Base-by-base conservation (phyloP, 306 rosid genomes). In the Myrica gale region DNA sequence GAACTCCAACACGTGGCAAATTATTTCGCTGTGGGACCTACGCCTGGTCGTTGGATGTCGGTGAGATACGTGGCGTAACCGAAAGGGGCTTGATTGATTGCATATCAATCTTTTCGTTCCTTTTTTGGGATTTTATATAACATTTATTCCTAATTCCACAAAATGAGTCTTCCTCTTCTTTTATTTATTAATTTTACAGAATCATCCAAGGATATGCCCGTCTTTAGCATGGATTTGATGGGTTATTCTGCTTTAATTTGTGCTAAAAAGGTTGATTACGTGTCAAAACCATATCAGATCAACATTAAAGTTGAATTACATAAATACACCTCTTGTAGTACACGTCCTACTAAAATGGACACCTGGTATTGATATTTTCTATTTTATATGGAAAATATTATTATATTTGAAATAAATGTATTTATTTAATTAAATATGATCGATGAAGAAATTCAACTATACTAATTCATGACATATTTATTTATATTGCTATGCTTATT, bases 31-130 rank as follows among this genome's bases (percentile, higher is more conserved):
- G 76, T 70, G 61, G 76, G 53, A 17, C 68, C 58, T n/a, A 0
- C 16, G 8, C 0, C 45, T 54, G 16, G 63, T 55, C 74, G 41
- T 13, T 16, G 39, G 51, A 17, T 69, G 39, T 55, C 5, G 32
- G 32, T 2, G 41, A 20, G 37, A 16, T 53, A 71, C 76, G 72
- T 78, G 81, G 76, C 76, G 19, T 7, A 42, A 78, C 55, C 65
- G 47, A 41, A 71, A 61, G 72, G n/a, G 55, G 32, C 11, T 65
- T 46, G 4, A 1, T 44, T 44, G 43, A 4, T 20, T 44, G 54
- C 9, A 37, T 43, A 0, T 42, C 74, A 42, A 41, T 20, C 39
- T 32, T 9, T 15, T 32, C 23, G 44, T 4, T 0, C 19, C 56
- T 32, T 16, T 43, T 67, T 41, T 7, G 11, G 11, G 43, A 43